phyloP scores from a whole-genome alignment of 2,329 filamentous ascomycete genomes.

The Colletotrichum cordylinicola region DNA sequence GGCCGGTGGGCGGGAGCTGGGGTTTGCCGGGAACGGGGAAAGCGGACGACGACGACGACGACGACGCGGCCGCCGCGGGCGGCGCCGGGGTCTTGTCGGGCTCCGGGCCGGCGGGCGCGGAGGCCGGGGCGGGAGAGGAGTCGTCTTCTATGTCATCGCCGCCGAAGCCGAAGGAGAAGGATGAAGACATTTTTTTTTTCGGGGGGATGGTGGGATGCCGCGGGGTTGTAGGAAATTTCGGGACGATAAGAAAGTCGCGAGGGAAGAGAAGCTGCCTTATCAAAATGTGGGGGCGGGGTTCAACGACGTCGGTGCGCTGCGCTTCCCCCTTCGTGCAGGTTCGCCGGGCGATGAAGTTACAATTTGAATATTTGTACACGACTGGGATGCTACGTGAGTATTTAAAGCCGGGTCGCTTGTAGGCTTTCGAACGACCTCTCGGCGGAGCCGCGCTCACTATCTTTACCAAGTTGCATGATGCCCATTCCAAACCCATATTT shows the following conservation, averaged over 20 bases:
- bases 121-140: conserved; percentile 25
- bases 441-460: neutral
- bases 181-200: conserved; percentile 31
- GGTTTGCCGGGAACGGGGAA: conserved; percentile 69
- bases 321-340: neutral
- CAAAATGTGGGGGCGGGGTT: conserved; percentile 17
- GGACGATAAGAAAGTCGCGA: neutral
- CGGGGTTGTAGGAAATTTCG: conserved; percentile 9
- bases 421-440: neutral
- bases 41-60: conserved; percentile 42
- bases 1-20: conserved; percentile 59
- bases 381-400: neutral
- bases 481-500: neutral
- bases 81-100: conserved; percentile 27
- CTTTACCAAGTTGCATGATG: neutral
- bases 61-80: conserved; percentile 37
- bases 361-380: neutral
- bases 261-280: neutral
- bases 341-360: neutral
- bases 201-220: neutral
- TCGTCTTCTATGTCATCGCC: conserved; percentile 69
- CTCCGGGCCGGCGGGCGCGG: conserved; percentile 9
- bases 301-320: neutral
- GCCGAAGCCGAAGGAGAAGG: conserved; percentile 66
- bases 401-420: fast-evolving